Evolutionary conservation across 306 rosid genomes (phyloP).

Genomic region (Corylus americana): DNA sequence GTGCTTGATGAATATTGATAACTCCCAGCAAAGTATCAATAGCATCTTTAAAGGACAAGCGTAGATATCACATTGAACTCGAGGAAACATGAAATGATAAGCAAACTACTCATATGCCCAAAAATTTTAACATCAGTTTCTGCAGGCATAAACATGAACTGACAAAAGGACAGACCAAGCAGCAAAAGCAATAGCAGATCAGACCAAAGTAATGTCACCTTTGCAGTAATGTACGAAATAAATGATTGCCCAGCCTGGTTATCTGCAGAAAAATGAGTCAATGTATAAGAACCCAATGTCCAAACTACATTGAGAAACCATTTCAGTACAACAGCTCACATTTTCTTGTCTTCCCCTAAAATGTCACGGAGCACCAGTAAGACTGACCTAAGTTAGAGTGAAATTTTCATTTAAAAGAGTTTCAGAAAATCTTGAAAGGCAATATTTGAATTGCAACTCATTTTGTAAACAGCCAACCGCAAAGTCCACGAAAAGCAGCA

Average conservation of each 20-base stretch:
- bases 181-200: conserved; percentile 17
- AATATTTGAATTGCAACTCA: no score
- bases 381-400: no score
- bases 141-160: background rate
- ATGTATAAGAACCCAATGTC: conserved; percentile 26
- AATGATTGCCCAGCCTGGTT: conserved; percentile 80
- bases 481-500: no score
- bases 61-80: no score
- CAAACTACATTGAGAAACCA: background rate
- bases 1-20: conserved; percentile 1
- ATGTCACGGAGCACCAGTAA: no score
- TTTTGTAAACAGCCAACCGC: no score
- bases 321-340: conserved; percentile 4
- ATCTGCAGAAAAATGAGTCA: conserved; percentile 51
- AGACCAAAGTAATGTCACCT: conserved; percentile 53
- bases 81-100: background rate
- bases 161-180: conserved; percentile 15
- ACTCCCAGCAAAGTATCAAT: background rate
- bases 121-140: background rate
- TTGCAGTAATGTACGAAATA: conserved; percentile 73
- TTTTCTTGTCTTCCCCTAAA: background rate
- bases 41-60: background rate
- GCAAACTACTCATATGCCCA: background rate
- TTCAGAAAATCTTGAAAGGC: no score
- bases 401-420: no score